Base-by-base conservation (phyloP, 2,329 filamentous ascomycete genomes). In the Teratosphaeria gauchensis region DNA sequence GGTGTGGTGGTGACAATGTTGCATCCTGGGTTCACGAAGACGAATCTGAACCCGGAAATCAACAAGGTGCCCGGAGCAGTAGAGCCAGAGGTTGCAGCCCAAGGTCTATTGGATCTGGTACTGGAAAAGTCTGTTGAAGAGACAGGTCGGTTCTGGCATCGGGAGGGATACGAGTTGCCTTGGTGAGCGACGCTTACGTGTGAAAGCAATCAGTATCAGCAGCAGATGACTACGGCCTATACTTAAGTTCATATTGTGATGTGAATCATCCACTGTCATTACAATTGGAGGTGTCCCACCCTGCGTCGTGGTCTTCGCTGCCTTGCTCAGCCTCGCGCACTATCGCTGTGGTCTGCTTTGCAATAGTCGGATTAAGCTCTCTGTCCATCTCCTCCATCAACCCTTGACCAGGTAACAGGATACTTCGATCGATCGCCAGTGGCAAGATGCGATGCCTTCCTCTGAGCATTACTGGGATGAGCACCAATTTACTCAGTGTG, bases 381-480 rank as follows among this genome's bases (percentile, higher is more conserved):
- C 42, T 35, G 30, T 55, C 54, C 54, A 55, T 31, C 16, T 55
- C 31, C 31, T 35, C 54, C 54, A 55, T 53, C 33, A 56, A 35
- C 14, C 42, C 33, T 33, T 61, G 57, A 11, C 56, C 61, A 0
- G 85, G 85, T 1, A 87, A 76, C 2, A 87, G 71, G 54, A 88
- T 84, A 19, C 85, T 85, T 53, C 84, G 80, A 64, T 88, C 85
- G 5, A 86, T 71, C 71, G 89, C 69, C 64, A 84, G 83, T 0
- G 82, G 82, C 1, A 85, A 71, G 12, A 82, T 82, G 72, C 83
- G 80, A 66, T 85, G 83, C 8, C 82, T 76, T 24, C 83, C 83
- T 59, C 82, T 81, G 58, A 85, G 74, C 70, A 83, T 79, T 81
- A 84, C 84, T 9, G 82, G 80, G 59, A 84, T 82, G 62, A 84